These are phyloP conservation scores for Alternaria longipes DNA, from an alignment of 2,329 filamentous ascomycete genomes.

Conservation along the genomic window DNA sequence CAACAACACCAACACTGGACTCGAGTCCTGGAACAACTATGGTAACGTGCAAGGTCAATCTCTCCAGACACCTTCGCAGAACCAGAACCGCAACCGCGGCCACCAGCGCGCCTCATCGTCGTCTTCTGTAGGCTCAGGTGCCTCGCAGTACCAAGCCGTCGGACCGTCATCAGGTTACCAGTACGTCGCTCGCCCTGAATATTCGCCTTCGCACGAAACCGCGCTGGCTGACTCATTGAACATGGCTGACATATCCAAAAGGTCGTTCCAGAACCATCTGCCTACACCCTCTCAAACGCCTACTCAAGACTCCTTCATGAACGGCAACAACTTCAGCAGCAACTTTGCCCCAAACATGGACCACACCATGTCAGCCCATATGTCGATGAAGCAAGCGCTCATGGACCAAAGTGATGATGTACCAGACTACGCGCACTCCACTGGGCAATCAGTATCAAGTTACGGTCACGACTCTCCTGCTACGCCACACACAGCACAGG, in stretches of 20 bases:
- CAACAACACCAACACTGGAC: constrained; percentile 33
- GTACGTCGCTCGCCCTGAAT: constrained; percentile 58
- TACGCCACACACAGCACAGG: constrained; percentile 66
- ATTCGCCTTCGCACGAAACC: constrained; percentile 53
- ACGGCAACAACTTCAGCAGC: constrained; percentile 56
- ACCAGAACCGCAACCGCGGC: constrained; percentile 35
- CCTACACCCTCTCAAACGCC: constrained; percentile 66
- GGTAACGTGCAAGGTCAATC: constrained; percentile 46
- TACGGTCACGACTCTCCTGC: constrained; percentile 68
- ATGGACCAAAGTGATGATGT: constrained; percentile 64
- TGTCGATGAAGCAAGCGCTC: constrained; percentile 67
- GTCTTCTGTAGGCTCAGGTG: constrained; percentile 51
- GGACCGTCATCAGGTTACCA: constrained; percentile 46
- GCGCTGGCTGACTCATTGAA: constrained; percentile 45
- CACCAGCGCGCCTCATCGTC: constrained; percentile 53
- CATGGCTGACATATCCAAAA: constrained; percentile 49
- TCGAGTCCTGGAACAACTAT: constrained; percentile 47
- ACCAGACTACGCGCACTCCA: constrained; percentile 62
- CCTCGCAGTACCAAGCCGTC: constrained; percentile 46
- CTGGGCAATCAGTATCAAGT: constrained; percentile 67
- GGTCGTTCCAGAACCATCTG: constrained; percentile 60
- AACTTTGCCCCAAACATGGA: constrained; percentile 58
- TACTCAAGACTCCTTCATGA: constrained; percentile 61
- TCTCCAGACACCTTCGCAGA: constrained; percentile 44
- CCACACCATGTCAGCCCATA: constrained; percentile 60